phyloP scores from a whole-genome alignment of 805 yeast genomes.

The Kregervanrija pseudodelftensis region DNA sequence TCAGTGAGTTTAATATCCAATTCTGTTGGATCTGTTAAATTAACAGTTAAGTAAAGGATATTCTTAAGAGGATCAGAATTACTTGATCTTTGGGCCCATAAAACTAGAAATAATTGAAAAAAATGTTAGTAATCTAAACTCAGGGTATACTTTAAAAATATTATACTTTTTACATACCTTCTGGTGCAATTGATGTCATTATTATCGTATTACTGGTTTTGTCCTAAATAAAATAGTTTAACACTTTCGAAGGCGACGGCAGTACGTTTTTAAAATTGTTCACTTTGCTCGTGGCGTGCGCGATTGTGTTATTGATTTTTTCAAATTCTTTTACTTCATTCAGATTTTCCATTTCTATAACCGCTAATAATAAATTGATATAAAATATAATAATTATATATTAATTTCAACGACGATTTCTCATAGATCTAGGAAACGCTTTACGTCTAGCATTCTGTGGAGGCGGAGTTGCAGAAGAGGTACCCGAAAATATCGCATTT shows the following conservation, averaged over 20 bases:
- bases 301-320: too few species aligned
- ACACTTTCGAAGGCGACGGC: too few species aligned
- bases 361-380: too few species aligned
- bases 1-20: constrained; percentile 57
- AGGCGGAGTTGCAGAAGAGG: constrained; percentile 18
- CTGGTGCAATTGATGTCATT: constrained; percentile 25
- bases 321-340: too few species aligned
- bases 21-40: constrained; percentile 60
- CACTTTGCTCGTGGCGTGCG: too few species aligned
- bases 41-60: constrained; percentile 65
- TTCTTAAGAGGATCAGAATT: constrained; percentile 68
- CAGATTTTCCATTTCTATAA: too few species aligned
- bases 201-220: not conserved
- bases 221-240: too few species aligned
- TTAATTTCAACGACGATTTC: constrained; percentile 1
- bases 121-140: constrained; percentile 2
- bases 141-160: not conserved
- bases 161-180: constrained; percentile 21
- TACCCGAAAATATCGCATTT: constrained; percentile 19
- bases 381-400: too few species aligned
- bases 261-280: too few species aligned
- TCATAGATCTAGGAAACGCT: constrained; percentile 6
- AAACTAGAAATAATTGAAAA: constrained; percentile 32
- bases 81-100: constrained; percentile 96
- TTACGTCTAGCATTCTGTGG: constrained; percentile 6